Evolutionary conservation across 805 yeast species (phyloP), one percentile per base, ranked within the genome.

Genomic region (Zygosaccharomyces gambellarensis): DNA sequence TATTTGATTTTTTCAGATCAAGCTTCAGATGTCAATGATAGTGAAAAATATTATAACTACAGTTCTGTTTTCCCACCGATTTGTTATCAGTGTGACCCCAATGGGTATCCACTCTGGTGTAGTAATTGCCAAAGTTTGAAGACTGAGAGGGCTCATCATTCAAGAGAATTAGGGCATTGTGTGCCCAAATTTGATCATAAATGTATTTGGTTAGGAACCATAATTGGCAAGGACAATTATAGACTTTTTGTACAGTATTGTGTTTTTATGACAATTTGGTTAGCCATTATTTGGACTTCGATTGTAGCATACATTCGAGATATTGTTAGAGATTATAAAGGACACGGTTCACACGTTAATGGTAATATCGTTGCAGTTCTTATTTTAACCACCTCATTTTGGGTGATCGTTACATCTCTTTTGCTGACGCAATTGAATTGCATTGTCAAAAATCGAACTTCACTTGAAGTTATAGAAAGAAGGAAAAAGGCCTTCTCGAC

Each of bases 101-200:
- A 77, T 49, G 97, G 98, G 0, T 80, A 76, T 54, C 95, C 96
- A 0, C 71, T 72, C 25, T 90, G 87, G 82, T 89, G 96, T 60
- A 67, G 84, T 1, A 64, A 69, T 9, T 87, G 96, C 62, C 71
- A 77, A 43, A 75, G 83, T 4, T 65, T 87, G 28, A 88, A 87
- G 60, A 74, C 83, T 1, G 77, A 80, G 23, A 72, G 97, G 45
- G 65, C 86, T 0, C 92, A 81, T 56, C 97, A 87, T 61, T 83
- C 90, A 36, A 72, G 77, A 3, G 72, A 76, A 43, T 45, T 69
- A 46, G 75, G 74, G 2, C 60, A 66, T 22, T 88, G 95, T 61
- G 80, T 90, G 0, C 81, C 87, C 0, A 73, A 77, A 49, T 85
- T 87, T 73, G 98, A 90, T 66, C 98, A 90, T 64, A 84, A 75